phyloP scores from a whole-genome alignment of 1,139 yeast genomes.

The Diutina rugosa region DNA sequence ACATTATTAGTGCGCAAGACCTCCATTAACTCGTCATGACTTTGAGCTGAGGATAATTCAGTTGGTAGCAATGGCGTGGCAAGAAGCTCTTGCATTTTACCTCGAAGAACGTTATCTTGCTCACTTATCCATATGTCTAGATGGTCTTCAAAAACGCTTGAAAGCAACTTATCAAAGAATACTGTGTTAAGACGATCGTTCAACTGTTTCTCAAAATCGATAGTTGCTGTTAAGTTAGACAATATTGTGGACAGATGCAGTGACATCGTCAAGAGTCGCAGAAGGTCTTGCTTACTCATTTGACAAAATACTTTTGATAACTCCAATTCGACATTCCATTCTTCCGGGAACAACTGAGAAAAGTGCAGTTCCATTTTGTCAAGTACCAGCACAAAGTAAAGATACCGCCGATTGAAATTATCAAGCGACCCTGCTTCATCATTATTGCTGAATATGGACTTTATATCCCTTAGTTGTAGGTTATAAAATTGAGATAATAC shows the following conservation, averaged over 20 bases:
- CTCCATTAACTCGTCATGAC: conserved; percentile 15
- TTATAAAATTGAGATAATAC: conserved; percentile 66
- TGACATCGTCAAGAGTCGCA: not conserved
- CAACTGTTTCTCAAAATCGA: conserved; percentile 67
- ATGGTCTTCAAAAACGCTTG: conserved; percentile 76
- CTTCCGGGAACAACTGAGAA: conserved; percentile 44
- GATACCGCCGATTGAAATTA: conserved; percentile 66
- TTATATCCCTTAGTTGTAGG: conserved; percentile 59
- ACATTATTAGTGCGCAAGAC: conserved; percentile 28
- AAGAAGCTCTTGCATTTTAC: conserved; percentile 50
- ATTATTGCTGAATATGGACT: conserved; percentile 54
- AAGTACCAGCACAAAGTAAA: conserved; percentile 66
- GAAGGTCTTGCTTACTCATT: conserved; percentile 55
- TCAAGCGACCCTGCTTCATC: conserved; percentile 95
- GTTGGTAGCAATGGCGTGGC: conserved; percentile 31
- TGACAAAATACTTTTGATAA: conserved; percentile 54
- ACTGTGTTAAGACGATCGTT: conserved; percentile 40
- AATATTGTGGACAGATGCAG: conserved; percentile 7
- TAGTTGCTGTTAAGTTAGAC: conserved; percentile 18
- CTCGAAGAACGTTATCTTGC: conserved; percentile 54
- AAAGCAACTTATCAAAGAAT: conserved; percentile 40
- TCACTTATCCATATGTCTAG: conserved; percentile 77
- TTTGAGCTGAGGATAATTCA: conserved; percentile 14
- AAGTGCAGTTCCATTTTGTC: conserved; percentile 44
- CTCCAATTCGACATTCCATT: conserved; percentile 60